Evolutionary conservation across 352 stramenopile species (phyloP).

Genomic region (Pythium scleroteichum): DNA sequence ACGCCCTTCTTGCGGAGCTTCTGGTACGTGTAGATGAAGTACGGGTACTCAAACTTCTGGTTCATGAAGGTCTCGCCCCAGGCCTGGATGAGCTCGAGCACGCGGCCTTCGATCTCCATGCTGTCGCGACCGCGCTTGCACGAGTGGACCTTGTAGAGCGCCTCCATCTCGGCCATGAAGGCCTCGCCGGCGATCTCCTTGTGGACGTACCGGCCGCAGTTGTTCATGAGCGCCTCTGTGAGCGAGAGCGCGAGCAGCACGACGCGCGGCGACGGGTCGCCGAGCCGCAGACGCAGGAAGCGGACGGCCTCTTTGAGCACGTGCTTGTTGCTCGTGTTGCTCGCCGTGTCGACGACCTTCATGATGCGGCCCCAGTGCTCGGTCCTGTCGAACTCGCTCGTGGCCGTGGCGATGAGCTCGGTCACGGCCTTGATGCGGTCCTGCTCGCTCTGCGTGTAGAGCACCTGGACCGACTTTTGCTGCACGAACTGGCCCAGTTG

Average conservation of each 20-base stretch:
- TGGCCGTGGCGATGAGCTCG: conserved; percentile 66
- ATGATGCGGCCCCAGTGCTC: conserved; percentile 79
- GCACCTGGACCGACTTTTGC: conserved; percentile 73
- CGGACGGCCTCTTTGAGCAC: conserved; percentile 73
- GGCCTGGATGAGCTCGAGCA: conserved; percentile 74
- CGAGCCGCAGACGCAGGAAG: conserved; percentile 69
- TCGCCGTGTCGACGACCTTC: conserved; percentile 74
- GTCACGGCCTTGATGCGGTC: conserved; percentile 76
- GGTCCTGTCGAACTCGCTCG: conserved; percentile 68
- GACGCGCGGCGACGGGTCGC: conserved; percentile 59
- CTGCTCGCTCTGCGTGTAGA: conserved; percentile 74
- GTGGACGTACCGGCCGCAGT: conserved; percentile 71
- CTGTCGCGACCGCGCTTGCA: conserved; percentile 69
- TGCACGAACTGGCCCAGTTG: conserved; percentile 73
- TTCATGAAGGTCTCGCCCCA: conserved; percentile 86
- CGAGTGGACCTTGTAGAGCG: conserved; percentile 71
- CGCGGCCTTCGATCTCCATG: conserved; percentile 69
- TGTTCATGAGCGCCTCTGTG: conserved; percentile 76
- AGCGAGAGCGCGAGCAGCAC: conserved; percentile 68
- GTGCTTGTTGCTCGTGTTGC: conserved; percentile 53
- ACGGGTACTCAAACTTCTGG: conserved; percentile 62
- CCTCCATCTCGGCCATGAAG: conserved; percentile 77
- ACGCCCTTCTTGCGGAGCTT: conserved; percentile 82
- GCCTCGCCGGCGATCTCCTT: conserved; percentile 62
- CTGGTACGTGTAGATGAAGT: conserved; percentile 84